These are phyloP conservation scores for Sinapis alba DNA, from an alignment of 441 rosid genomes.

Conservation along the genomic window DNA sequence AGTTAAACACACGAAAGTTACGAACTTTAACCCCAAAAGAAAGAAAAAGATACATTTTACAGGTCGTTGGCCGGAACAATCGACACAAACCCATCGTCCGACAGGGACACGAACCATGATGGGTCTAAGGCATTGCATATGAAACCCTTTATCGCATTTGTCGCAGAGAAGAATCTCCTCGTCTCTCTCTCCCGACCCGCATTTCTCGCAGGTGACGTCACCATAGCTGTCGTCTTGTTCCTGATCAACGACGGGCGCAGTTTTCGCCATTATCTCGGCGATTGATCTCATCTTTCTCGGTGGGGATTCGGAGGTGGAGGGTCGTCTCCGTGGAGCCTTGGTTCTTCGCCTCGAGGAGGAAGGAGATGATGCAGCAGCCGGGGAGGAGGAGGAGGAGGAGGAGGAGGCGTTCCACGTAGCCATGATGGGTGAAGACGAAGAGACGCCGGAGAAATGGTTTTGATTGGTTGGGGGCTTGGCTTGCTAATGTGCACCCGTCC, in stretches of 20 bases:
- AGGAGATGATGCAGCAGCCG: slow-evolving; percentile 38
- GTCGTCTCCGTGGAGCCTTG: slow-evolving; percentile 45
- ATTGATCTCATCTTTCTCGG: slow-evolving; percentile 58
- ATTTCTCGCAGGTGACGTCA: slow-evolving; percentile 66
- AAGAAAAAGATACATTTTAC: slow-evolving; percentile 62
- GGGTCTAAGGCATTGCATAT: slow-evolving; percentile 84
- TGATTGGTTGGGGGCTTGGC: slow-evolving; percentile 18
- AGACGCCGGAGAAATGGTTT: slow-evolving; percentile 44
- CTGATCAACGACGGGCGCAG: slow-evolving; percentile 43
- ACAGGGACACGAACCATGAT: slow-evolving; percentile 79
- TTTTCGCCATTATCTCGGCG: slow-evolving; percentile 56
- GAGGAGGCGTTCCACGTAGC: slow-evolving; percentile 39
- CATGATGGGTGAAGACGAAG: slow-evolving; percentile 11
- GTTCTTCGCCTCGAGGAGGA: slow-evolving; percentile 52
- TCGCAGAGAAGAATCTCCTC: slow-evolving; percentile 82
- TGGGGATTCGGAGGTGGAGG: slow-evolving; percentile 43
- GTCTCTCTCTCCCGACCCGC: slow-evolving; percentile 63
- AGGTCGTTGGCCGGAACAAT: slow-evolving; percentile 69
- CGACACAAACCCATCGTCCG: slow-evolving; percentile 82
- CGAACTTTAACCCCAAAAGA: slow-evolving; percentile 6
- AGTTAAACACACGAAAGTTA: background rate
- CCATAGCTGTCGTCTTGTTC: slow-evolving; percentile 30
- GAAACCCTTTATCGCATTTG: slow-evolving; percentile 86
- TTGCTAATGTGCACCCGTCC: slow-evolving; percentile 41
- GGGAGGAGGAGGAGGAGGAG: slow-evolving; percentile 35